These are phyloP conservation scores for Schwanniomyces yamadae DNA, from an alignment of 805 yeast genomes.

Conservation along the genomic window DNA sequence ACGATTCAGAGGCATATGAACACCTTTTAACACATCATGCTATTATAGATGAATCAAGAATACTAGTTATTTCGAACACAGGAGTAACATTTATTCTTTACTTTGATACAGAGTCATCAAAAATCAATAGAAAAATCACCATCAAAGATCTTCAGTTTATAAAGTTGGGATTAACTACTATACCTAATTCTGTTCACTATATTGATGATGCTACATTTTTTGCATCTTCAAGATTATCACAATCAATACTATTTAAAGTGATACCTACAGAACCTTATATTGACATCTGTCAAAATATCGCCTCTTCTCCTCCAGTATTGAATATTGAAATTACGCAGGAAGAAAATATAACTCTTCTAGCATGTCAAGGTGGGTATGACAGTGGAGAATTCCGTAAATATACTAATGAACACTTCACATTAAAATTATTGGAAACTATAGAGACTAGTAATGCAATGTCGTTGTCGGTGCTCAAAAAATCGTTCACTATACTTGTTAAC, in stretches of 20 bases:
- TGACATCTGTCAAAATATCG: slow-evolving; percentile 16
- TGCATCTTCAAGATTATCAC: slow-evolving; percentile 29
- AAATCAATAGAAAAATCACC: not conserved
- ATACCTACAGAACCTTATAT: slow-evolving; percentile 25
- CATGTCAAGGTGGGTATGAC: slow-evolving; percentile 36
- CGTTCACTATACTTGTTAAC: not conserved
- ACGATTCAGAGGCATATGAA: not conserved
- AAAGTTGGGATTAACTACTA: slow-evolving; percentile 28
- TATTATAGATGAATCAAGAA: slow-evolving; percentile 27
- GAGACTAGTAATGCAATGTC: not conserved
- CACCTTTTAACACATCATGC: slow-evolving; percentile 3
- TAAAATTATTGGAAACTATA: not conserved
- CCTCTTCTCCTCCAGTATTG: slow-evolving; percentile 33
- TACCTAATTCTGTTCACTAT: slow-evolving; percentile 28
- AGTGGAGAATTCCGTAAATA: slow-evolving; percentile 28
- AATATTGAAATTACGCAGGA: slow-evolving; percentile 16
- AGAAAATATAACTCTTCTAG: slow-evolving; percentile 11
- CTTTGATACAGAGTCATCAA: slow-evolving; percentile 9
- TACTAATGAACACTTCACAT: not conserved
- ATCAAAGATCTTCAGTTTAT: slow-evolving; percentile 19
- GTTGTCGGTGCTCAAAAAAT: not conserved
- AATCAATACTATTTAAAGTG: slow-evolving; percentile 29
- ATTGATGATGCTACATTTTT: slow-evolving; percentile 25
- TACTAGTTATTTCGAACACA: slow-evolving; percentile 24
- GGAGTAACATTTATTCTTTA: slow-evolving; percentile 30